Base-by-base conservation (phyloP, 129 eudicot genomes). In the Escallonia herrerae region DNA sequence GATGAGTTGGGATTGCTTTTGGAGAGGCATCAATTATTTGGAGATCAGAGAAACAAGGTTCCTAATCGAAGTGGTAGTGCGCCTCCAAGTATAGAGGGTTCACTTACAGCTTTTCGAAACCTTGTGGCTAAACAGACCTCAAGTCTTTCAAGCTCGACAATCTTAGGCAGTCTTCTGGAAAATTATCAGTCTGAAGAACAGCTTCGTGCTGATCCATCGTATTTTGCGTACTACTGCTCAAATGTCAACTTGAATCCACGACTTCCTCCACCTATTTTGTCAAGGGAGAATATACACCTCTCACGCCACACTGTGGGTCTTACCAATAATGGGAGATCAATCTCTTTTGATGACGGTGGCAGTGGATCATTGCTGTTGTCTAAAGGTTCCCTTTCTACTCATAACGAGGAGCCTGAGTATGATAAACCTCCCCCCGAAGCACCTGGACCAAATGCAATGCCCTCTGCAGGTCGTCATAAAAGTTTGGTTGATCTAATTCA, bases 31-130 rank as follows among this genome's bases (percentile, higher is more conserved):
- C 55, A 39, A 47, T 15, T 68, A 64, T 43, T 44, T 15, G 79
- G 74, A n/a, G 61, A 67, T 58, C 64, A 51, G 48, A 58, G 69
- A 50, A 52, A 56, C 54, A 57, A 42, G 59, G 71, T 67, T 60
- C 82, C 82, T 13, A 81, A 48, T 49, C 80, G 86, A 42, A 67
- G 86, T 72, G 86, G 79, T 8, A 81, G 86, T 76, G 86, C 86
- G 37, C 86, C 86, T 62, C 86, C 86, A 59, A 76, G 73, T 51
- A 57, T 81, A 49, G 86, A 81, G 64, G 86, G 82, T 14, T 76
- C 86, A 4, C 33, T 68, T 66, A 58, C 73, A 14, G 72, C 86
- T 48, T 58, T 67, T 68, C 72, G 63, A 56, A 46, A 75, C 48
- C 67, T 79, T 54, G 51, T 73, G 55, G 48, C 46, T 58, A 50